Conservation (phyloP, 345 rosid species). For the Durio zibethinus region DNA sequence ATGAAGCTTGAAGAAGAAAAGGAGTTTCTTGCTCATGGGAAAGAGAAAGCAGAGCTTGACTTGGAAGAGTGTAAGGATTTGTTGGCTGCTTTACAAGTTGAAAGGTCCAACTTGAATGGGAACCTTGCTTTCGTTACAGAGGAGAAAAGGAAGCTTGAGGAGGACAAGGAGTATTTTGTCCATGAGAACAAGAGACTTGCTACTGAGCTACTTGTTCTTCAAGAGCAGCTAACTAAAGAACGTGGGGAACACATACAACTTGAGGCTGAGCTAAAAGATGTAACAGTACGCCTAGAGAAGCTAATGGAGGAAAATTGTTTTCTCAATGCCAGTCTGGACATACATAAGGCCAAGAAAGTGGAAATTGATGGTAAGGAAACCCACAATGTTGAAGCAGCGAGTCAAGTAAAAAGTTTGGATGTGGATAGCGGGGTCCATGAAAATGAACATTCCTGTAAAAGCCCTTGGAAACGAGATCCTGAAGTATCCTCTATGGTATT, state of each 20-base stretch:
- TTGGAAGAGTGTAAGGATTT: slow-evolving; percentile 44
- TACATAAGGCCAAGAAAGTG: slow-evolving; percentile 33
- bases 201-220: slow-evolving; percentile 49
- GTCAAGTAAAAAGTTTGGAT: slow-evolving; percentile 25
- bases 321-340: slow-evolving; percentile 40
- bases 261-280: slow-evolving; percentile 46
- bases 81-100: slow-evolving; percentile 45
- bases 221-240: slow-evolving; percentile 46
- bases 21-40: slow-evolving; percentile 39
- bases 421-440: slow-evolving; percentile 18
- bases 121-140: slow-evolving; percentile 38
- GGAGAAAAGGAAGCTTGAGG: slow-evolving; percentile 52
- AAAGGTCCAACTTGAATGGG: slow-evolving; percentile 45
- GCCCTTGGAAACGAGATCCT: slow-evolving; percentile 24
- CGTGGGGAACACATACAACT: slow-evolving; percentile 33
- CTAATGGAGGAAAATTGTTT: slow-evolving; percentile 46
- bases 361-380: slow-evolving; percentile 34
- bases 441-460: slow-evolving; percentile 25
- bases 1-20: slow-evolving; percentile 52
- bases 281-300: slow-evolving; percentile 38
- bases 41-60: slow-evolving; percentile 39
- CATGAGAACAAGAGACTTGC: slow-evolving; percentile 54
- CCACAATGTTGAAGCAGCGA: slow-evolving; percentile 27
- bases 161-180: slow-evolving; percentile 44
- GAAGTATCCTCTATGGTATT: slow-evolving; percentile 12